Base-by-base conservation (phyloP, 345 rosid genomes). In the Lagerstroemia speciosa region DNA sequence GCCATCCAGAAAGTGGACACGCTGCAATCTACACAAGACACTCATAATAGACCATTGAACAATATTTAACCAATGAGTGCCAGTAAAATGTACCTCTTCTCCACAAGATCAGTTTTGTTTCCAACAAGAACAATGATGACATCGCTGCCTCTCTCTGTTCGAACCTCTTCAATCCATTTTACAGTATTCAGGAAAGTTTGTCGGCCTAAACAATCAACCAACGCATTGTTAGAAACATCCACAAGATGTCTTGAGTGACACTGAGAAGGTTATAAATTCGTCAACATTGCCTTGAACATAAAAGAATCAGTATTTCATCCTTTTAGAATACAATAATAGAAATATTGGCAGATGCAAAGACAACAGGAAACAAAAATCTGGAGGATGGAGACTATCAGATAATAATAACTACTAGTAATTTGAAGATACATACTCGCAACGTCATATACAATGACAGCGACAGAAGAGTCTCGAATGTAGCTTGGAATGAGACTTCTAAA, bases 401-500 rank as follows among this genome's bases (percentile, higher is more conserved):
- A 43, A 36, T 2, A 34, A 33, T 22, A 43, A 12, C n/a, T 15
- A 34, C 6, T 19, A 46, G 5, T 41, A 34, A 2, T 6, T 29
- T 62, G 30, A 40, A 8, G 29, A 68, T 34, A 2, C 31, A 64
- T 70, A 90, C 98, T 93, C 19, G 97, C 88, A 73, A 93, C 97
- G 75, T 93, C 98, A 77, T 88, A 93, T 68, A 84, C 96, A 41
- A 90, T 87, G 26, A 93, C 97, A 68, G 97, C 98, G 62, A 93
- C 97, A 65, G 98, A 93, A 71, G 98, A 93, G 77, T 90, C 98
- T 76, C 97, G 80, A 46, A 90, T 93, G 72, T 93, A 93, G 77
- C 98, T 93, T 19, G 98, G 98, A 71, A 92, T 92, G 40, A 90
- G 87, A 82, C 98, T 92, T 74, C 98, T 75, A 66, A 93, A 93